These are phyloP conservation scores for Colletotrichum neosansevieriae DNA, from an alignment of 2,329 filamentous ascomycete genomes.

Conservation along the genomic window DNA sequence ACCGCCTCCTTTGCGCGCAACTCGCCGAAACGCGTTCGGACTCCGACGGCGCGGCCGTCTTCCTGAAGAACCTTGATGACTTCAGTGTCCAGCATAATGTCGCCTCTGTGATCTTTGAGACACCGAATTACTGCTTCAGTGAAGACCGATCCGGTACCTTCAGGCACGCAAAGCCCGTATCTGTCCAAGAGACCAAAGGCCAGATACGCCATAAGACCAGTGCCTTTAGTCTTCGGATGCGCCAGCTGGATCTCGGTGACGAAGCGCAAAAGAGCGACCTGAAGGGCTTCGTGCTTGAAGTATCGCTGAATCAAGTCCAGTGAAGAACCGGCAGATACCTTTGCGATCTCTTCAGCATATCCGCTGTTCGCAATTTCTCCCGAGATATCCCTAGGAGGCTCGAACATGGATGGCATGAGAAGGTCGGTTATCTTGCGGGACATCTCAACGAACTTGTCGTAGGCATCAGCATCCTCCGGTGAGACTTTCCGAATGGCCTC, in stretches of 20 bases:
- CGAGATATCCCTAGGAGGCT: conserved; percentile 6
- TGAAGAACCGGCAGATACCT: not conserved
- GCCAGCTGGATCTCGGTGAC: conserved; percentile 15
- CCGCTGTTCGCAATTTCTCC: not conserved
- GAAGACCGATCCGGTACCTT: not conserved
- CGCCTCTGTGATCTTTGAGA: not conserved
- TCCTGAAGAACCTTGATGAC: not conserved
- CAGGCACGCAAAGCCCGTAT: not conserved
- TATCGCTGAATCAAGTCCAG: not conserved
- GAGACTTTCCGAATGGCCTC: not conserved
- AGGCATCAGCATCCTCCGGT: not conserved
- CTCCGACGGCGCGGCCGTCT: not conserved
- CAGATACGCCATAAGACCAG: conserved; percentile 14
- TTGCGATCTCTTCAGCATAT: not conserved
- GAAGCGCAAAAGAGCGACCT: conserved; percentile 4
- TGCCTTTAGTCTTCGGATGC: conserved; percentile 10
- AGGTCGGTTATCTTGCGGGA: conserved; percentile 14
- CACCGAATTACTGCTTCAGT: not conserved
- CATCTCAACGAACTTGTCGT: not conserved
- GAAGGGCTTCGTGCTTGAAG: not conserved
- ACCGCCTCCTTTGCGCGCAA: not conserved
- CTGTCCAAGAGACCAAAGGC: conserved; percentile 22
- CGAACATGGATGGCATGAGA: conserved; percentile 18
- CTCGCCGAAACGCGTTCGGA: not conserved
- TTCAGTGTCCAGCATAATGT: not conserved